Percentiles rank a stretch among this genome's conserved stretches.
These are phyloP conservation scores for Halenospora varia DNA, from an alignment of 495 filamentous ascomycete genomes.

Conservation along the genomic window DNA sequence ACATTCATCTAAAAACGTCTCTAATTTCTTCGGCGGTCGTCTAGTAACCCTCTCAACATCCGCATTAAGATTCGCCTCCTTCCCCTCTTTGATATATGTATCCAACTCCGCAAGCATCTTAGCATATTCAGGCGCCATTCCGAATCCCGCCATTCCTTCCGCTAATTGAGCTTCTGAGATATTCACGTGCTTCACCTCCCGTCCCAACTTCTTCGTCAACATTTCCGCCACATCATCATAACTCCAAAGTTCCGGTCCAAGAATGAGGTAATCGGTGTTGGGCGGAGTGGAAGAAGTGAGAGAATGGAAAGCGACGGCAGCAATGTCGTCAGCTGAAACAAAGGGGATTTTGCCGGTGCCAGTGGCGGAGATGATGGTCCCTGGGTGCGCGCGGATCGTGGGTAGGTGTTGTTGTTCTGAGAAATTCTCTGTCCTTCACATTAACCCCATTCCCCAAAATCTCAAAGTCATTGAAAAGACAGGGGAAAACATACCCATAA, in stretches of 20 bases:
- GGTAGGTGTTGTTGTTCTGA: slow-evolving; percentile 23
- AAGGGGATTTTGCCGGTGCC: slow-evolving; percentile 42
- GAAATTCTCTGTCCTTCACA: slow-evolving; percentile 31
- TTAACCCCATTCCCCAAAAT: too few relatives aligned
- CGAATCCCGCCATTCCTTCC: slow-evolving; percentile 7
- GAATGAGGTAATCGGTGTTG: slow-evolving; percentile 39
- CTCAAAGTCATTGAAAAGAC: too few relatives aligned
- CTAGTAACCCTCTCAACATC: slow-evolving; percentile 19
- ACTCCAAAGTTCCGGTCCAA: slow-evolving; percentile 42
- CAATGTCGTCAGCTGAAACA: slow-evolving; percentile 44
- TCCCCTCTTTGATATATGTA: slow-evolving; percentile 13
- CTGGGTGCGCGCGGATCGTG: slow-evolving; percentile 35
- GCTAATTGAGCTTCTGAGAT: slow-evolving; percentile 30
- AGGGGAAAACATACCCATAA: slow-evolving; percentile 23
- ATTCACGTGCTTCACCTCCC: slow-evolving; percentile 41
- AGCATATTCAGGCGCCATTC: slow-evolving; percentile 20
- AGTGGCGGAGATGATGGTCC: slow-evolving; percentile 42
- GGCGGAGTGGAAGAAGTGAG: slow-evolving; percentile 36
- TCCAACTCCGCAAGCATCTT: slow-evolving; percentile 16
- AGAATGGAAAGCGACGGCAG: slow-evolving; percentile 38
- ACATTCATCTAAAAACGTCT: slow-evolving; percentile 12
- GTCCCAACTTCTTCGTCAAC: slow-evolving; percentile 33
- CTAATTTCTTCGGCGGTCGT: slow-evolving; percentile 5
- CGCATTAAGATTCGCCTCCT: slow-evolving; percentile 17
- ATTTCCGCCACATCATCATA: slow-evolving; percentile 43